Evolutionary conservation across 345 rosid genomes (phyloP), one percentile per base, ranked within the genome.

Genomic region (Dimocarpus longan): DNA sequence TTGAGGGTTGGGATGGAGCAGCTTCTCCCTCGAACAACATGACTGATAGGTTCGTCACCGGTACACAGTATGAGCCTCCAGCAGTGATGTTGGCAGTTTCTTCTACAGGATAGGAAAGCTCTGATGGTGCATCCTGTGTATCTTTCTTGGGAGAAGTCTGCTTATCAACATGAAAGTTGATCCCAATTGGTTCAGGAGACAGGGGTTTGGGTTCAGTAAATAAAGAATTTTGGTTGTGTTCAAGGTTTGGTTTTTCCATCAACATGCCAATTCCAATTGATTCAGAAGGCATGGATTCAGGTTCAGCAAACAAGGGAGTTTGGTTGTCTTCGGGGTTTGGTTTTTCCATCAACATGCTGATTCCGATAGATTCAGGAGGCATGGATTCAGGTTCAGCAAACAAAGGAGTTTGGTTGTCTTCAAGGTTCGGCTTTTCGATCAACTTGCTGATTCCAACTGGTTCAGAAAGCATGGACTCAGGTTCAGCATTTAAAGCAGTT

Each of bases 41-140:
- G 60, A 70, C 81, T 0, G 86, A 62, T 66, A 75, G 77, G 83
- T 70, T 68, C 12, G 83, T 71, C 32, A 52, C 22, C 11, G 82
- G 78, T 62, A 68, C 66, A 48, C 82, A 68, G 68, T 59, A 40
- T 6, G 81, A 21, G 26, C 37, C 72, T 68, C 76, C 8, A 32
- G 63, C 75, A 0, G 70, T 18, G 70, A n/a, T 10, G 10, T 52
- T 78, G 40, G 73, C 56, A 82, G 78, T 74, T 66, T 67, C 74
- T 66, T 21, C 57, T 28, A 21, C 40, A 67, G 81, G 60, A 3
- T 43, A 68, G 46, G 74, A 39, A 80, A 77, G 81, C 83, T 83
- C 87, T 50, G 75, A 32, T 66, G 66, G 80, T 40, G 86, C 77
- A 71, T 79, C 86, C 46, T 84, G 79, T 21, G 68, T 73, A 65